A percentile compares a stretch with the other conserved stretches of the same genome.
Evolutionary conservation across 202 grass and related monocot species (phyloP).

Genomic region (Setaria italica): DNA sequence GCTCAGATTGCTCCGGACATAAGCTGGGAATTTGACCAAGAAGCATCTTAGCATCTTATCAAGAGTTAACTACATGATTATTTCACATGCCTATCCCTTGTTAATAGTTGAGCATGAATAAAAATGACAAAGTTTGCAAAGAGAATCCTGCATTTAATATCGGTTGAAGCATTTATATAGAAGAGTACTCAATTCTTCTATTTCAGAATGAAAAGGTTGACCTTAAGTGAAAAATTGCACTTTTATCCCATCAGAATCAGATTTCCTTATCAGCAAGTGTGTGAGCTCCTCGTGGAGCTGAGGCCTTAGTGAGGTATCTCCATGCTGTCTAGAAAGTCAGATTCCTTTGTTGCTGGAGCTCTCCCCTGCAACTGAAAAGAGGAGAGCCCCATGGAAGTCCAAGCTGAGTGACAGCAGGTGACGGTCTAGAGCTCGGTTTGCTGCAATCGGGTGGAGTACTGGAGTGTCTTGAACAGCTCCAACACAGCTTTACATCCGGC

Average conservation of each 20-base stretch:
- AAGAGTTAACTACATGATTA: slow-evolving; percentile 48
- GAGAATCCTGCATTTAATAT: slow-evolving; percentile 30
- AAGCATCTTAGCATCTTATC: slow-evolving; percentile 46
- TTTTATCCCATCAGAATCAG: slow-evolving; percentile 37
- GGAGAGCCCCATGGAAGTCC: neutral
- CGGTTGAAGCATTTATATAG: too few species aligned
- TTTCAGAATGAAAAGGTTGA: too few species aligned
- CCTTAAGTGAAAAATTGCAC: neutral
- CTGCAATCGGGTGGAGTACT: too few species aligned
- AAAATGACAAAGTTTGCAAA: slow-evolving; percentile 49
- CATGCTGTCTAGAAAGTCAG: slow-evolving; percentile 2
- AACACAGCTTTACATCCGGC: neutral
- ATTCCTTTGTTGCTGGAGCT: neutral
- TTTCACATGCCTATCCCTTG: slow-evolving; percentile 59
- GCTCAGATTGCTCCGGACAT: slow-evolving; percentile 13
- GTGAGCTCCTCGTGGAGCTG: slow-evolving; percentile 45
- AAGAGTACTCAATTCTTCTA: too few species aligned
- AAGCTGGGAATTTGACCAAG: slow-evolving; percentile 50
- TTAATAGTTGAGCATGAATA: slow-evolving; percentile 48
- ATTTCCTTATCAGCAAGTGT: slow-evolving; percentile 57
- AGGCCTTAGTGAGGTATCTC: neutral
- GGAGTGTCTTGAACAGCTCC: neutral
- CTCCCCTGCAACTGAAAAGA: neutral
- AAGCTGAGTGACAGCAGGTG: neutral
- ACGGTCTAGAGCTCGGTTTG: too few species aligned